Evolutionary conservation across 2,329 filamentous ascomycete genomes (phyloP), one percentile per base, ranked within the genome.

Genomic region (Colletotrichum zoysiae): DNA sequence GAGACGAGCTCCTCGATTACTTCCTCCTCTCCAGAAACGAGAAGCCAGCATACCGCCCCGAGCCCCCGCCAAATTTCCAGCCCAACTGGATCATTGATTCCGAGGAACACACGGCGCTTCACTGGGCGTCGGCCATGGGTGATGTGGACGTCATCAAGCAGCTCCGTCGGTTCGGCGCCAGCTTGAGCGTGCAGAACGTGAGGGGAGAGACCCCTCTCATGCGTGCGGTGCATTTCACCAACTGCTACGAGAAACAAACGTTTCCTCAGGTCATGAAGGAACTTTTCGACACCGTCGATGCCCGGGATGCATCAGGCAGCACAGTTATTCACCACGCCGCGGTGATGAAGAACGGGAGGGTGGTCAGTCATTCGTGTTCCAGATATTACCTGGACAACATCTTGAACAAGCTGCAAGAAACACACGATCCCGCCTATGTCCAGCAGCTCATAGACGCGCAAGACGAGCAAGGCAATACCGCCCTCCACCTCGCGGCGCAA

Each of bases 111-210:
- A 97, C 95, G 2, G 95, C 95, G 7, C 88, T 99, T 75, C 96
- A 99, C 79, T 99, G 96, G 96, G 96, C 95, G 23, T 95, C 94
- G 65, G 94, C 96, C 33, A 99, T 99, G 95, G 96, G 96, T 70
- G 96, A 98, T 76, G 86, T 98, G 40, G 93, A 95, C 60, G 93
- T 98, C 20, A 94, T 98, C 73, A 94, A 92, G 80, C 93, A 97
- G 80, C 86, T 99, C 23, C 92, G 96, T 76, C 88, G 90, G 51
- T 94, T 95, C 73, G 92, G 93, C 53, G 95, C 95, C 14, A 90
- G 90, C 73, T 86, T 94, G 20, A 89, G 90, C 40, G 90, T 91
- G 3, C 87, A 92, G 65, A 95, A 95, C 68, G 83, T 89, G 56
- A 86, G 90, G 26, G 92, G 92, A 69, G 95, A 98, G 82, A 98